Percentiles rank a stretch among this genome's conserved stretches.
Conservation (phyloP, 2,329 filamentous ascomycete species). For the Cordyceps cateniannulata region DNA sequence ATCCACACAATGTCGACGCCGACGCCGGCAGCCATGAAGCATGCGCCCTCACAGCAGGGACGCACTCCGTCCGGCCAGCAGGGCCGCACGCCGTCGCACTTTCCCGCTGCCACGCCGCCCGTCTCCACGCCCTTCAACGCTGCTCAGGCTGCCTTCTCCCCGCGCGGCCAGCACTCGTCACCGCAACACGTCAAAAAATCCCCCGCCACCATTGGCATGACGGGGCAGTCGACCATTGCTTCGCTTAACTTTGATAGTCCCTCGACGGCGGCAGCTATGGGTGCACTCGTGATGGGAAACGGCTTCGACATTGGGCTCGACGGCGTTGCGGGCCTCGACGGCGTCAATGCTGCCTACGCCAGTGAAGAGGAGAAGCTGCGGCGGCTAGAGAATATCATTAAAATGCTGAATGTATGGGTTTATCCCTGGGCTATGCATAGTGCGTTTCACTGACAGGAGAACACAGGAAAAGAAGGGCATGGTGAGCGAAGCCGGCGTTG, state of each 20-base stretch:
- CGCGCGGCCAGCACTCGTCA: slow-evolving; percentile 50
- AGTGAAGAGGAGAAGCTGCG: slow-evolving; percentile 50
- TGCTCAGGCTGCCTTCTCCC: slow-evolving; percentile 53
- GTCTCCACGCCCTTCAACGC: slow-evolving; percentile 59
- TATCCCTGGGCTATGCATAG: slow-evolving; percentile 13
- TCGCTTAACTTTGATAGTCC: slow-evolving; percentile 59
- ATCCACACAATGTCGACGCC: slow-evolving; percentile 39
- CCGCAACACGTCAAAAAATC: slow-evolving; percentile 61
- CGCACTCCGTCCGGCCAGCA: slow-evolving; percentile 42
- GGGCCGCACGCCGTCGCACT: slow-evolving; percentile 44
- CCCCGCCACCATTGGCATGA: slow-evolving; percentile 47
- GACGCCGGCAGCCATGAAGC: slow-evolving; percentile 45
- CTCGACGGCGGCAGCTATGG: slow-evolving; percentile 55
- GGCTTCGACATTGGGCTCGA: slow-evolving; percentile 48
- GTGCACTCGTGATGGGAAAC: slow-evolving; percentile 43
- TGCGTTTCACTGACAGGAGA: slow-evolving; percentile 13
- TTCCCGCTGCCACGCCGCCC: slow-evolving; percentile 54
- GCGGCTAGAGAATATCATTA: slow-evolving; percentile 46
- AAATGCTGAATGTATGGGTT: slow-evolving; percentile 38
- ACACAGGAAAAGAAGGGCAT: slow-evolving; percentile 46
- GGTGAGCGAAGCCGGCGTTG: slow-evolving; percentile 69
- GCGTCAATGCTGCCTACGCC: slow-evolving; percentile 31
- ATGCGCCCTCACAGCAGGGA: slow-evolving; percentile 35
- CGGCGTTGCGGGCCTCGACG: slow-evolving; percentile 40
- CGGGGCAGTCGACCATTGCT: slow-evolving; percentile 37